Evolutionary conservation across 768 basidiomycete species (phyloP).

Genomic region (Crepidotus variabilis): DNA sequence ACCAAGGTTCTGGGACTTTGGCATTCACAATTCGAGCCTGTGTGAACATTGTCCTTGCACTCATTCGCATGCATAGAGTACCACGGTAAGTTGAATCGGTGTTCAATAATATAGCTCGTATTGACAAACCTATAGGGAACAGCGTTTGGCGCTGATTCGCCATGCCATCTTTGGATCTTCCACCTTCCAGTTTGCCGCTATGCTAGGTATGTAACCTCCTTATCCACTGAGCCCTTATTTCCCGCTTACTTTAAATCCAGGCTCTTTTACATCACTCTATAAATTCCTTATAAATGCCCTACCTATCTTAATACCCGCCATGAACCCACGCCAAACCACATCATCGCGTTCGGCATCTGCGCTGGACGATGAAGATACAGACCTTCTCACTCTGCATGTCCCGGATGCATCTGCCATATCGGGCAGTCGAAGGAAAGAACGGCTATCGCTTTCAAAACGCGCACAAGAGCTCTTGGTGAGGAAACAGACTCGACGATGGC

Average conservation of each 20-base stretch:
- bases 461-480: constrained; percentile 61
- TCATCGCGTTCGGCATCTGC: constrained; percentile 20
- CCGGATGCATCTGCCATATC: constrained; percentile 24
- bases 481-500: constrained; percentile 73
- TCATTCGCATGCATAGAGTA: constrained; percentile 67
- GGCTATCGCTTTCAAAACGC: constrained; percentile 59
- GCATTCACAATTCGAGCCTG: constrained; percentile 81
- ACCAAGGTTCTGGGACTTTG: constrained; percentile 71
- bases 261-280: constrained; percentile 74
- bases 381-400: constrained; percentile 21
- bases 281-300: constrained; percentile 76
- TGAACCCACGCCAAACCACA: constrained; percentile 21
- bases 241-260: constrained; percentile 29
- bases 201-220: constrained; percentile 62
- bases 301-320: constrained; percentile 60
- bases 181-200: constrained; percentile 79
- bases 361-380: constrained; percentile 26
- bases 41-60: constrained; percentile 74
- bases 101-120: not conserved
- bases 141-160: constrained; percentile 62
- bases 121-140: constrained; percentile 37
- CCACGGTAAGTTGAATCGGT: constrained; percentile 47
- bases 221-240: constrained; percentile 1
- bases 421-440: constrained; percentile 34
- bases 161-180: constrained; percentile 84